phyloP scores from a whole-genome alignment of 305 asterid genomes.

The Plantago lanceolata region DNA sequence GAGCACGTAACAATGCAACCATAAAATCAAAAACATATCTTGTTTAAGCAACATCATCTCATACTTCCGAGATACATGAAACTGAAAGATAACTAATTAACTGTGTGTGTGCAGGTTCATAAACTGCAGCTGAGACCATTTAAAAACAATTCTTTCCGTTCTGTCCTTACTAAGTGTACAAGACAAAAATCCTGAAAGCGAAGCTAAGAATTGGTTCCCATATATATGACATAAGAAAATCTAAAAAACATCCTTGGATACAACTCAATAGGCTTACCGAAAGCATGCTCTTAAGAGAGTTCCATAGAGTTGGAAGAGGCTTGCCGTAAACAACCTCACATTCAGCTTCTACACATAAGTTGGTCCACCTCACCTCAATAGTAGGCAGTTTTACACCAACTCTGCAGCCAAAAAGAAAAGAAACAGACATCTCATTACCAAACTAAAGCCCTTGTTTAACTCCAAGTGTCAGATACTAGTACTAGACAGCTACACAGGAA shows the following conservation, averaged over 20 bases:
- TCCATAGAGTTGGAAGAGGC: constrained; percentile 71
- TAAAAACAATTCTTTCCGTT: background rate
- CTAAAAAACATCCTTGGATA: background rate
- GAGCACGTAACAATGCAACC: too few relatives aligned
- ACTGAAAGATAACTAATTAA: background rate
- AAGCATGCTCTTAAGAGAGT: constrained; percentile 41
- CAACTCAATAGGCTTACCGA: constrained; percentile 24
- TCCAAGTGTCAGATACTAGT: background rate
- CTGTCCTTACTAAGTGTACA: background rate
- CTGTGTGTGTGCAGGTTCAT: background rate
- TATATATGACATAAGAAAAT: background rate
- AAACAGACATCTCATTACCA: too few relatives aligned
- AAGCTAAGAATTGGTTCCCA: background rate
- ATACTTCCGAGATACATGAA: background rate
- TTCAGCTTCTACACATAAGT: constrained; percentile 42
- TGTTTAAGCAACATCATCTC: too few relatives aligned
- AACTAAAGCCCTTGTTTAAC: background rate
- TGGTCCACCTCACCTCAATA: constrained; percentile 51
- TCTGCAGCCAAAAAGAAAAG: constrained; percentile 20
- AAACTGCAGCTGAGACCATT: background rate
- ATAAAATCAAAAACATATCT: too few relatives aligned
- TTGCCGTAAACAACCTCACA: constrained; percentile 62
- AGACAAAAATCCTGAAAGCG: background rate
- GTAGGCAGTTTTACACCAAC: constrained; percentile 48
- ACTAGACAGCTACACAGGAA: background rate